phyloP scores from a whole-genome alignment of 306 rosid species.

The Macrotyloma uniflorum region DNA sequence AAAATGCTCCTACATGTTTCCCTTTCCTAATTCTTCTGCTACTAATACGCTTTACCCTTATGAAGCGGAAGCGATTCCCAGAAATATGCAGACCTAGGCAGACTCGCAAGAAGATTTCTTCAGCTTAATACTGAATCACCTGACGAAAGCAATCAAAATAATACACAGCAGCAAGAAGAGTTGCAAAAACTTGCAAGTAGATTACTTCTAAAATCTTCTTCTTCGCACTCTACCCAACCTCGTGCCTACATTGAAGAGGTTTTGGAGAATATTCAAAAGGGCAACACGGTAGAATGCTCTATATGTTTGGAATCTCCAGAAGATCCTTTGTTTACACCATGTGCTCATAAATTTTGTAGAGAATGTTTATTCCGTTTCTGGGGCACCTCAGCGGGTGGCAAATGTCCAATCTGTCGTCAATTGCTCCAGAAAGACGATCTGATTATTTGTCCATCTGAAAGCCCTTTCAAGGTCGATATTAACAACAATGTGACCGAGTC shows the following conservation, averaged over 20 bases:
- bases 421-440: conserved; percentile 56
- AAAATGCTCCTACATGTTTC: conserved; percentile 9
- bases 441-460: conserved; percentile 63
- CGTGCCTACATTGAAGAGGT: conserved; percentile 68
- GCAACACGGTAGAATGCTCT: conserved; percentile 70
- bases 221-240: conserved; percentile 45
- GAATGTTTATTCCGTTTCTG: conserved; percentile 79
- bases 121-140: conserved; percentile 29
- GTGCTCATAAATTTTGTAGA: conserved; percentile 90
- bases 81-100: conserved; percentile 46
- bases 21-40: not conserved
- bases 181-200: conserved; percentile 61
- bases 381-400: conserved; percentile 62
- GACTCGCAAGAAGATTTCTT: conserved; percentile 39
- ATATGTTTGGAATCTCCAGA: conserved; percentile 90
- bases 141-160: conserved; percentile 36
- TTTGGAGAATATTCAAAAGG: conserved; percentile 59
- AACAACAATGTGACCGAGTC: conserved; percentile 82
- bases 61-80: conserved; percentile 46
- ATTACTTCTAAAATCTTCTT: conserved; percentile 48
- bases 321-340: conserved; percentile 86
- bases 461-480: conserved; percentile 65
- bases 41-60: conserved; percentile 34
- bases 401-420: conserved; percentile 75
- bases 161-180: conserved; percentile 55